Evolutionary conservation across 2,329 filamentous ascomycete species (phyloP), one percentile per base, ranked within the genome.

Genomic region (Periconia digitata): DNA sequence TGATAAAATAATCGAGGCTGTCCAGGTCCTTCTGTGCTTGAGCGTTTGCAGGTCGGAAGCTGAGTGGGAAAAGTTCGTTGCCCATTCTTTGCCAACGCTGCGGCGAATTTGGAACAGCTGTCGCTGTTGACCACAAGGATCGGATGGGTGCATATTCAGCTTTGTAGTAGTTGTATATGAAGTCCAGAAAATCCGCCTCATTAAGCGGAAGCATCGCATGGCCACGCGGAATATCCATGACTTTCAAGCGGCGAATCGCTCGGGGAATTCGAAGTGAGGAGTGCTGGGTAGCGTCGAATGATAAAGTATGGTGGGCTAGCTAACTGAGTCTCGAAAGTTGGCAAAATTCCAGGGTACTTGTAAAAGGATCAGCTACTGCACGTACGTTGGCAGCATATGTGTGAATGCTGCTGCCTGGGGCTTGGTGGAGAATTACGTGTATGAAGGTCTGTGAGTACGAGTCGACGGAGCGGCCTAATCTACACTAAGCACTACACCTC

Each of bases 81-180:
- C 68, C 68, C 66, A 70, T 67, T 29, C 45, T 48, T 7, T 63
- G 51, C 65, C 65, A 71, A 54, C 68, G 56, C 24, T 58, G 44
- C 3, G 61, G 51, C 37, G 66, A 61, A 17, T 54, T 53, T 5
- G 68, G 68, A 1, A 64, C 57, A 2, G 68, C 68, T 4, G 66
- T 63, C 27, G 68, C 67, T 17, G 68, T 71, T 0, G 57, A 59
- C 61, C 64, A 71, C 40, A 71, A 60, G 7, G 65, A 70, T 18
- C 67, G 60, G 10, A 71, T 70, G 3, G 68, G 68, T 2, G 63
- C 58, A 40, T 71, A 71, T 58, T 71, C 68, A 15, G 67, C 67
- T 50, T 69, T 71, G 59, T 62, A 70, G 44, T 71, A 71, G 41
- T 70, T 70, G 53, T 53, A 67, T 7, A 70, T 49, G 42, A 71